phyloP scores from a whole-genome alignment of 805 yeast genomes.

The Candida ipomoeae region DNA sequence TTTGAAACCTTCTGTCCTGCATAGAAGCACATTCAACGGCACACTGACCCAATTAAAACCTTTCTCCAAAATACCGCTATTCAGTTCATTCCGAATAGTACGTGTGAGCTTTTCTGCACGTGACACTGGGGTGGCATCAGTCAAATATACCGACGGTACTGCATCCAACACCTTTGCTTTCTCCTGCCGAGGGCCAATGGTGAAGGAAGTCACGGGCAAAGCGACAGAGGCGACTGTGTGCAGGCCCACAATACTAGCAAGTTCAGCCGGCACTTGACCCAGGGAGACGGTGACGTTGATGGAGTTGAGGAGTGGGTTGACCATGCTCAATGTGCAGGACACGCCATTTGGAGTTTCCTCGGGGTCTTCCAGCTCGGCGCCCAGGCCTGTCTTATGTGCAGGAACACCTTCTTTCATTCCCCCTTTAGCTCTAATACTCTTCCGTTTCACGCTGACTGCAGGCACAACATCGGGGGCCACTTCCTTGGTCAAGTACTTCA shows the following conservation, averaged over 20 bases:
- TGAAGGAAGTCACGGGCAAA: conserved; percentile 25
- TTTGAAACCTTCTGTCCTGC: neutral
- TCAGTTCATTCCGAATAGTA: conserved; percentile 14
- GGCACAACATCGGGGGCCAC: conserved; percentile 36
- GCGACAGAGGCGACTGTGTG: conserved; percentile 1
- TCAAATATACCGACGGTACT: conserved; percentile 33
- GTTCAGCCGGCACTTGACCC: conserved; percentile 16
- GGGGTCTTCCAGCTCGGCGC: neutral
- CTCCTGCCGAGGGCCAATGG: conserved; percentile 18
- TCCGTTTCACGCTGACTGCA: conserved; percentile 19
- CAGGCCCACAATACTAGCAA: conserved; percentile 2
- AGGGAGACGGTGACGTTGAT: conserved; percentile 23
- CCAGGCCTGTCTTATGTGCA: too few relatives aligned
- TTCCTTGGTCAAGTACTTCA: conserved; percentile 28
- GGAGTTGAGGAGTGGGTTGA: conserved; percentile 28
- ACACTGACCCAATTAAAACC: conserved; percentile 35
- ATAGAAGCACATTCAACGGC: conserved; percentile 23
- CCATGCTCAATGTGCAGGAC: conserved; percentile 24
- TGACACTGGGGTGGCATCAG: conserved; percentile 25
- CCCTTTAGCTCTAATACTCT: too few relatives aligned
- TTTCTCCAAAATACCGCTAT: conserved; percentile 9
- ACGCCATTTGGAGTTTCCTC: neutral
- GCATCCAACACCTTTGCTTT: conserved; percentile 24
- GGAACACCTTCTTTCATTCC: neutral
- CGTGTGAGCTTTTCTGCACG: conserved; percentile 31